These are phyloP conservation scores for Ceratocystis ficicola DNA, from an alignment of 2,329 filamentous ascomycete genomes.

Conservation along the genomic window DNA sequence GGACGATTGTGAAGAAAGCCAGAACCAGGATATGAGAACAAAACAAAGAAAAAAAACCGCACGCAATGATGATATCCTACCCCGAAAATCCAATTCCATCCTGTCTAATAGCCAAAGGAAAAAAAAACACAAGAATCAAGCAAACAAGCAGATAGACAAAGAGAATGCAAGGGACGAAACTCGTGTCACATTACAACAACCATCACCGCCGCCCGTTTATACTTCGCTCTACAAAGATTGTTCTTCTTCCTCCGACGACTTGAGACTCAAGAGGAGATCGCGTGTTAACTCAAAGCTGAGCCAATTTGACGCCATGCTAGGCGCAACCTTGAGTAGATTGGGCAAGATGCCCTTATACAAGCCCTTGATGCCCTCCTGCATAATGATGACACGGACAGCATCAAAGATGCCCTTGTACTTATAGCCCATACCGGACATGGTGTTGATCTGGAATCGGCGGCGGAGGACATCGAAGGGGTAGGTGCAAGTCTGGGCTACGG, in stretches of 20 bases:
- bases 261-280: slow-evolving; percentile 63
- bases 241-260: slow-evolving; percentile 32
- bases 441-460: slow-evolving; percentile 94
- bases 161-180: background rate
- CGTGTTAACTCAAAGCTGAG: slow-evolving; percentile 89
- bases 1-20: background rate
- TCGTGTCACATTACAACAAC: background rate
- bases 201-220: background rate
- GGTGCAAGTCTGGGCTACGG: slow-evolving; percentile 91
- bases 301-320: slow-evolving; percentile 98
- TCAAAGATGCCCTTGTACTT: slow-evolving; percentile 81
- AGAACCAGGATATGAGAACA: background rate
- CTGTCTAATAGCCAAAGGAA: slow-evolving; percentile 7
- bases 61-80: slow-evolving; percentile 6
- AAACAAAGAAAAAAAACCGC: background rate
- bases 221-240: slow-evolving; percentile 19
- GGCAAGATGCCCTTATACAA: slow-evolving; percentile 94
- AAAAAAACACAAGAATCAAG: background rate
- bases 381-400: slow-evolving; percentile 67
- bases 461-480: slow-evolving; percentile 97
- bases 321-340: slow-evolving; percentile 91
- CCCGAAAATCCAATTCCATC: background rate
- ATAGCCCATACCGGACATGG: slow-evolving; percentile 97
- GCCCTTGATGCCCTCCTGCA: slow-evolving; percentile 70
- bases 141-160: slow-evolving; percentile 3